A percentile compares a stretch with the other conserved stretches of the same genome.
phyloP scores from a whole-genome alignment of 306 rosid species.

The Citrullus colocynthis region DNA sequence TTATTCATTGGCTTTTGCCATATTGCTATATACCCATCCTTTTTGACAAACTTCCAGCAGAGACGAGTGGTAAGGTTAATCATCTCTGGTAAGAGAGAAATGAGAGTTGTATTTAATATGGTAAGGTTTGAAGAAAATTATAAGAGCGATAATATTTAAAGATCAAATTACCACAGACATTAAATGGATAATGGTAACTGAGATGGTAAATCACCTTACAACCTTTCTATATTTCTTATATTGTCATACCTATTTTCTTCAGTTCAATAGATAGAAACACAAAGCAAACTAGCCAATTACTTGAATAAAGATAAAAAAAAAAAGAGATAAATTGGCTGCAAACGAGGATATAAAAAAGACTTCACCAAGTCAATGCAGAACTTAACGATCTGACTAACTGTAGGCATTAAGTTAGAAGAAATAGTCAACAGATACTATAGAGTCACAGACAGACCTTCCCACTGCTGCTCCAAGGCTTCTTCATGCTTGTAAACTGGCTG shows the following conservation, averaged over 20 bases:
- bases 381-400: not conserved
- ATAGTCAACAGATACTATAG: not conserved
- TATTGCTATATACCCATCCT: slow-evolving; percentile 75
- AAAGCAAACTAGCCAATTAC: not conserved
- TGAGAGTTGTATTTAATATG: not conserved
- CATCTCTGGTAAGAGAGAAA: slow-evolving; percentile 54
- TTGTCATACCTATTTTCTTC: not conserved
- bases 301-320: not conserved
- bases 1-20: slow-evolving; percentile 76
- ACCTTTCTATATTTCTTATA: not conserved
- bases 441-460: slow-evolving; percentile 51
- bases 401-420: not conserved
- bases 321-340: not conserved
- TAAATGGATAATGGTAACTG: not conserved
- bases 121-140: not conserved
- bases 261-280: not conserved
- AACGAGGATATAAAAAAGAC: not conserved
- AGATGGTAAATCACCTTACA: not conserved
- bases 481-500: slow-evolving; percentile 98
- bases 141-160: not conserved
- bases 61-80: slow-evolving; percentile 75
- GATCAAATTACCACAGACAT: not conserved
- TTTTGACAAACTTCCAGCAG: slow-evolving; percentile 82
- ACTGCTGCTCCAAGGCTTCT: slow-evolving; percentile 77
- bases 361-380: not conserved